These are phyloP conservation scores for Bidens hawaiensis DNA, from an alignment of 140 eudicot genomes.

Conservation along the genomic window DNA sequence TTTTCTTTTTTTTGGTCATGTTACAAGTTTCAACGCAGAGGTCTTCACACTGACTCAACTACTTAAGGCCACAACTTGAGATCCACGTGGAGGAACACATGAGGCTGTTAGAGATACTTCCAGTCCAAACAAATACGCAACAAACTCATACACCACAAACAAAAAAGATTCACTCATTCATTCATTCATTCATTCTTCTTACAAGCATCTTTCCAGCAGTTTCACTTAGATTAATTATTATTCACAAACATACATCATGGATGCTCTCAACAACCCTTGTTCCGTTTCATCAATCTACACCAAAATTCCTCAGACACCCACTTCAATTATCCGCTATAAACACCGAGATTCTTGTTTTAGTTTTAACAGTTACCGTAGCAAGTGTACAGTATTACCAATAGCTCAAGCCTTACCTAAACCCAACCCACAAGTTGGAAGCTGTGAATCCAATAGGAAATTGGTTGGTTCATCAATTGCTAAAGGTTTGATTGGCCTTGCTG, in stretches of 20 bases:
- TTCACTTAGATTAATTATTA: conserved; percentile 14
- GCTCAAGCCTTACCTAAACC: conserved; percentile 16
- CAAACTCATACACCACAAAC: conserved; percentile 47
- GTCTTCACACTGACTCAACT: no score
- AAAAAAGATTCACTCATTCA: conserved; percentile 49
- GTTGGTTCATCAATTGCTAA: conserved; percentile 38
- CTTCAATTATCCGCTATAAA: conserved; percentile 32
- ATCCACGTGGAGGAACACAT: conserved; percentile 34
- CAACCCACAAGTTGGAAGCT: conserved; percentile 9
- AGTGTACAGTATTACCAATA: conserved; percentile 9
- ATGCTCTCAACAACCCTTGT: conserved; percentile 33
- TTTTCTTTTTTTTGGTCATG: no score
- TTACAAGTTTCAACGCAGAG: neutral
- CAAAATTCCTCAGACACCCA: conserved; percentile 29
- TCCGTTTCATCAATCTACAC: conserved; percentile 40
- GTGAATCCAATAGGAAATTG: conserved; percentile 29
- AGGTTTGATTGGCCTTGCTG: conserved; percentile 69
- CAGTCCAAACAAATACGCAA: conserved; percentile 38
- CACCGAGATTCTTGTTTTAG: conserved; percentile 27
- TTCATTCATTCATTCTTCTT: no score
- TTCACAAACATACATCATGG: conserved; percentile 26
- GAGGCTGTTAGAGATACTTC: conserved; percentile 42
- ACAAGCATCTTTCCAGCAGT: conserved; percentile 13
- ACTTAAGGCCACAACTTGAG: conserved; percentile 14
- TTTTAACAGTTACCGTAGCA: conserved; percentile 9